Conservation (phyloP, 225 moss, liverwort and hornwort species). For the Lunularia cruciata region DNA sequence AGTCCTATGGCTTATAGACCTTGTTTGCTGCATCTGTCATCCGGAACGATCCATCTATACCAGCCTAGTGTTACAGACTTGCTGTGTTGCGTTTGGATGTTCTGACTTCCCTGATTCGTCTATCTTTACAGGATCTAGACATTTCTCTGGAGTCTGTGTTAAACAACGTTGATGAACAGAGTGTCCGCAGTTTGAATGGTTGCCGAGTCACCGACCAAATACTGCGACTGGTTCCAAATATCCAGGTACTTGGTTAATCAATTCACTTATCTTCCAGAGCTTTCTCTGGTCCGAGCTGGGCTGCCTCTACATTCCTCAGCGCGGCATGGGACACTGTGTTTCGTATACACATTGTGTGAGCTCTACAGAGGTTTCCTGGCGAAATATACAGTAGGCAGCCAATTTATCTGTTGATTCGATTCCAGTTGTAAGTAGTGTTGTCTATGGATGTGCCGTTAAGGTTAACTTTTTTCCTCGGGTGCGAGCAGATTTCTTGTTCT, state of each 20-base stretch:
- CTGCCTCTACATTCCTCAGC: background rate
- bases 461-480: too few species aligned
- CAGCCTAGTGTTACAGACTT: too few species aligned
- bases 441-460: background rate
- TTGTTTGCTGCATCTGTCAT: too few species aligned
- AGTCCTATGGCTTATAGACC: too few species aligned
- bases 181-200: conserved; percentile 94
- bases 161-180: conserved; percentile 96
- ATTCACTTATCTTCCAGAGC: background rate
- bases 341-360: too few species aligned
- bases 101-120: too few species aligned
- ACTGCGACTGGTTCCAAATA: conserved; percentile 87
- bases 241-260: conserved; percentile 40
- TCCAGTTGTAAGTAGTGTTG: background rate
- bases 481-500: too few species aligned
- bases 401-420: background rate
- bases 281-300: background rate
- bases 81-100: too few species aligned
- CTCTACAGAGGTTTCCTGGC: too few species aligned
- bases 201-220: conserved; percentile 98
- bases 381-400: too few species aligned
- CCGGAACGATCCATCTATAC: too few species aligned
- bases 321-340: too few species aligned
- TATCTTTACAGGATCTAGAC: conserved; percentile 79
- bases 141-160: conserved; percentile 86